Evolutionary conservation across 345 rosid species (phyloP).

Genomic region (Citrus mangshanensis): DNA sequence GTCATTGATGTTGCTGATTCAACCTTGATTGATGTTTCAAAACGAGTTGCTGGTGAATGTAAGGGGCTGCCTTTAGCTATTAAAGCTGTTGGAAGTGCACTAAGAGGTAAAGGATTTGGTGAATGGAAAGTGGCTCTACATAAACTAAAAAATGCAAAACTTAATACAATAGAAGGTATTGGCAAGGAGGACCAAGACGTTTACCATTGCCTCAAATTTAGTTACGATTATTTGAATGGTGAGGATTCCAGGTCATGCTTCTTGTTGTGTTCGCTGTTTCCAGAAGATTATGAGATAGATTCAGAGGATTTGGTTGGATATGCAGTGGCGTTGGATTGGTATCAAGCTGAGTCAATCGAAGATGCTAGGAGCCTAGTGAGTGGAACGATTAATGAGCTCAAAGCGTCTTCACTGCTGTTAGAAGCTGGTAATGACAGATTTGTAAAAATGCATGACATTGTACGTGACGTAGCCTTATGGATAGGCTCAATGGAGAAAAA

Average conservation of each 20-base stretch:
- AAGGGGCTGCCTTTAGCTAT: too few species aligned
- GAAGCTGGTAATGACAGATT: background rate
- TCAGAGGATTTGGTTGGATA: background rate
- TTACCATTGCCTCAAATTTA: background rate
- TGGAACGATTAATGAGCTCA: too few species aligned
- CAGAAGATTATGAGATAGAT: background rate
- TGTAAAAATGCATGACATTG: slow-evolving; percentile 15
- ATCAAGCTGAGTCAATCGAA: background rate
- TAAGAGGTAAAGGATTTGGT: background rate
- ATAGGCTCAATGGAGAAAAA: background rate
- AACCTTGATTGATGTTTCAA: too few species aligned
- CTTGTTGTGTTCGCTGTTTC: slow-evolving; percentile 11
- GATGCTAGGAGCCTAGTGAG: background rate
- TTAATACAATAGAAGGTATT: background rate
- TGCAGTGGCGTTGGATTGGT: background rate
- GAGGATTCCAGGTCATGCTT: background rate
- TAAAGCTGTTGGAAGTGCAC: too few species aligned
- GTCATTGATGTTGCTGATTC: too few species aligned
- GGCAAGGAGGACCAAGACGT: background rate
- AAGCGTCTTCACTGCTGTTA: background rate
- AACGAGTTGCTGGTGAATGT: too few species aligned
- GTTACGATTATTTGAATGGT: background rate
- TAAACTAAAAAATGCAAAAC: background rate
- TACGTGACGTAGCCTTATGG: slow-evolving; percentile 1
- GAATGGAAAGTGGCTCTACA: background rate